Evolutionary conservation across 2,329 filamentous ascomycete species (phyloP), one percentile per base, ranked within the genome.

Genomic region (Paradendryphiella salina): DNA sequence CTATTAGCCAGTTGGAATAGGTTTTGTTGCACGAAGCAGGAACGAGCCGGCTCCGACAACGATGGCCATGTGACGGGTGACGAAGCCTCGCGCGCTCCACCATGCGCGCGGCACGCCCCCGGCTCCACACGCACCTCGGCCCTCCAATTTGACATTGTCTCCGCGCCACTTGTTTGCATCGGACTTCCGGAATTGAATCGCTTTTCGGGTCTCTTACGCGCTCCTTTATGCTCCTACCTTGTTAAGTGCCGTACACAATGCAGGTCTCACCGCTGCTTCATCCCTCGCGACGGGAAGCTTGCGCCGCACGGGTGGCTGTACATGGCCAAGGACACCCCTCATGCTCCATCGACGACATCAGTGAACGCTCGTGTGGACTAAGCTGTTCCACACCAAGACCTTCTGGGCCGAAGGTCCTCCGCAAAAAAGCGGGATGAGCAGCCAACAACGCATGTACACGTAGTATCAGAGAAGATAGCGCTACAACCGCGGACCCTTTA

Each of bases 381-480:
- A n/a, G 20, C 32, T 44, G 26, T 17, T 26, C n/a, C 21, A 28
- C 20, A 32, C 23, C 31, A 28, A 15, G 18, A 15, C 14, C 26
- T 23, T 40, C 29, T 17, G 40, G 34, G 28, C 43, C 34, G 35
- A 38, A 32, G 46, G 28, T 20, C 13, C 28, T 18, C 37, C 46
- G 18, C 6, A 10, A 10, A 32, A 18, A 29, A 14, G 9, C 20
- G 15, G 8, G 14, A 18, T 23, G 5, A 38, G 26, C n/a, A 26
- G 26, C 49, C 43, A 52, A 52, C 49, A 28, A 18, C 13, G 7
- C n/a, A 38, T 13, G 8, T 36, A 44, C 49, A 52, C 49, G 49
- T 52, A 47, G 29, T 38, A 32, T 10, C 14, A 52, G 5, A 36
- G 21, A 23, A 28, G 21, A 26, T 38, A 23, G 20, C 34, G 20